Conservation (phyloP, 2,329 filamentous ascomycete species). For the Amauroascus niger region DNA sequence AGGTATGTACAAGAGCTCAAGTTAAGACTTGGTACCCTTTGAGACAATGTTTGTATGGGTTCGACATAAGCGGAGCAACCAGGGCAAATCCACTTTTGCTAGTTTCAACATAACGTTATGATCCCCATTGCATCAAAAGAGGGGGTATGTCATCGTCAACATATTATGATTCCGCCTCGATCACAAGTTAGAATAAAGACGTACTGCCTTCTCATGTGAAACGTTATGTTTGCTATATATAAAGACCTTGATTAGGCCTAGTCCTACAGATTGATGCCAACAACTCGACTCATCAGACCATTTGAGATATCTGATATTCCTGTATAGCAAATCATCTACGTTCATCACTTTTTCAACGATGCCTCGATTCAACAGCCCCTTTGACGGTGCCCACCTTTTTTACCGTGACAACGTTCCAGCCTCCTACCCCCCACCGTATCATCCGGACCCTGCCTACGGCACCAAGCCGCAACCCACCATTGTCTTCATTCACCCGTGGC, state of each 20-base stretch:
- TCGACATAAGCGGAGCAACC: too few relatives aligned
- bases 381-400: slow-evolving; percentile 20
- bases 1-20: too few relatives aligned
- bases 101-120: slow-evolving; percentile 5
- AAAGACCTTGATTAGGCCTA: background rate
- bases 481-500: slow-evolving; percentile 27
- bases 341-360: too few relatives aligned
- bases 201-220: too few relatives aligned
- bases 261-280: background rate
- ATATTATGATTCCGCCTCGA: background rate
- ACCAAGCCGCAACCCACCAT: slow-evolving; percentile 16
- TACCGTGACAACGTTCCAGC: slow-evolving; percentile 21
- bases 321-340: too few relatives aligned
- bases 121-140: too few relatives aligned
- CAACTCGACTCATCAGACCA: background rate
- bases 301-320: background rate
- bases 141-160: background rate
- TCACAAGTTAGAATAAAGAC: background rate
- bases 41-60: too few relatives aligned
- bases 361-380: slow-evolving; percentile 21
- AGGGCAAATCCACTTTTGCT: too few relatives aligned
- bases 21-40: too few relatives aligned
- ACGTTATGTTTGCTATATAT: background rate
- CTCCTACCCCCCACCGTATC: slow-evolving; percentile 14
- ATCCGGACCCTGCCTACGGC: slow-evolving; percentile 10